These are phyloP conservation scores for Aspergillus pseudotamarii DNA, from an alignment of 2,329 filamentous ascomycete species.

Conservation along the genomic window DNA sequence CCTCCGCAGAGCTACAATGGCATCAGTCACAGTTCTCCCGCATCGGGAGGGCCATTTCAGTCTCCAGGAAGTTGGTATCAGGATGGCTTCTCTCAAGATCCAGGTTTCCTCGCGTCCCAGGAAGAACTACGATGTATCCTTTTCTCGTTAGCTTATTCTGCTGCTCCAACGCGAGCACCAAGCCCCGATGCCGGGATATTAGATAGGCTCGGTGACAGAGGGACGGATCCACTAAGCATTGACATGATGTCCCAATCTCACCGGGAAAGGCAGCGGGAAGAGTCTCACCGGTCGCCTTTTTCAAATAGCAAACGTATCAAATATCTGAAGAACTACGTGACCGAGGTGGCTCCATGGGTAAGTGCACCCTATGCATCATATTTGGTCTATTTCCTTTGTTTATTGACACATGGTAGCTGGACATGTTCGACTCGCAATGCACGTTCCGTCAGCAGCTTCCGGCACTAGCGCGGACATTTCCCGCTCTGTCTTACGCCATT, in stretches of 20 bases:
- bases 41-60: conserved; percentile 9
- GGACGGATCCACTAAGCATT: neutral
- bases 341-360: conserved; percentile 52
- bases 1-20: neutral
- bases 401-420: neutral
- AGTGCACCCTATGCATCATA: conserved; percentile 13
- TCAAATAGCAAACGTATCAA: conserved; percentile 38
- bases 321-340: conserved; percentile 55
- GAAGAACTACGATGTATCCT: conserved; percentile 49
- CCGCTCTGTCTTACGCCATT: conserved; percentile 53
- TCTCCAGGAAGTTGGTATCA: conserved; percentile 26
- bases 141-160: conserved; percentile 49
- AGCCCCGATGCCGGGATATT: conserved; percentile 32
- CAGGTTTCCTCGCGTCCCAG: conserved; percentile 49
- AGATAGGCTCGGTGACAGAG: neutral
- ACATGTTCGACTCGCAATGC: conserved; percentile 27
- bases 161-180: conserved; percentile 44
- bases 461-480: conserved; percentile 50
- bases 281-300: conserved; percentile 26
- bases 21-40: conserved; percentile 7
- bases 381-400: neutral
- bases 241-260: conserved; percentile 4
- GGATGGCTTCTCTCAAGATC: conserved; percentile 40
- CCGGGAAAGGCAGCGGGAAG: conserved; percentile 2
- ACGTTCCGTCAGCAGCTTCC: conserved; percentile 58